Base-by-base conservation (phyloP, 768 basidiomycete species). In the Leccinum obscurum region DNA sequence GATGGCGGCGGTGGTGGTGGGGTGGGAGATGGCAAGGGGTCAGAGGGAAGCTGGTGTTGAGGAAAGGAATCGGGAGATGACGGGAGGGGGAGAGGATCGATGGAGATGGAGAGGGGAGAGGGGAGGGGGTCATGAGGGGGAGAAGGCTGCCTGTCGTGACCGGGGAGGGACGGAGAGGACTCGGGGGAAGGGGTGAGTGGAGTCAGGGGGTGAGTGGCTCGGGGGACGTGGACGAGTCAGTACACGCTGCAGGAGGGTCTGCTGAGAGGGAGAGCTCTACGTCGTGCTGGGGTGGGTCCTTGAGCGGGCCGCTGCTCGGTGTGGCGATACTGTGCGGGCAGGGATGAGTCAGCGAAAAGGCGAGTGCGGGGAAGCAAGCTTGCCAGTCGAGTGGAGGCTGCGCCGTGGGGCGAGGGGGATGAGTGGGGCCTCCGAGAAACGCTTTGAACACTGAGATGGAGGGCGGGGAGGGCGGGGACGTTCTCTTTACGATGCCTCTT, bases 401-500 rank as follows among this genome's bases (percentile, higher is more conserved):
- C 50, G 53, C 8, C 24, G 56, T 35, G 50, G 61, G 26, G 68
- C 30, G 50, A 64, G 41, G 6, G 61, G 65, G 35, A 56, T 11
- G 39, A 13, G 35, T 15, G 54, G 39, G 3, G 61, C 57, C 14
- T 61, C 60, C 7, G 62, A 62, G 17, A 50, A 61, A 58, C 68
- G 68, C 68, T 65, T 62, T 24, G 51, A 14, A 55, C 52, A 11
- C 13, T 4, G 28, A 11, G 11, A 3, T 2, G 34, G 4, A 7
- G 30, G 15, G 5, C 9, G 28, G 39, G 57, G 8, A 37, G 30
- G 8, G 32, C 5, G 61, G 52, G 56, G 52, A 15, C 26, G 37
- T 62, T 63, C 13, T 71, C 68, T 50, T 62, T 75, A 6, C 72
- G 67, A 6, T 68, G 70, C 51, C 62, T 70, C 51, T 48, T 64